Base-by-base conservation (phyloP, 352 stramenopile species). In the Phytophthora chlamydospora region DNA sequence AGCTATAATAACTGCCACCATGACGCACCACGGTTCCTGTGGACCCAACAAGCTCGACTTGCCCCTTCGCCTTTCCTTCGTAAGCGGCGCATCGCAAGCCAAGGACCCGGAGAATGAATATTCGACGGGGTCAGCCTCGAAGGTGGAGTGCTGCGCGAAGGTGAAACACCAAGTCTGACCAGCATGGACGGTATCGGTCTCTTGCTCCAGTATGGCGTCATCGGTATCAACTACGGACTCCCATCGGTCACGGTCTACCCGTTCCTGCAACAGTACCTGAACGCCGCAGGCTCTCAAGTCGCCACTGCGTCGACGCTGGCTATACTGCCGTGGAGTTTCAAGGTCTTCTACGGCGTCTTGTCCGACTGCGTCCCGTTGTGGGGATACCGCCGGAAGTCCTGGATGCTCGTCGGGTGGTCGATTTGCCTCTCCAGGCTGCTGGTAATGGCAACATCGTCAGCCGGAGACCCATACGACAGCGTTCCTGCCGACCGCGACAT, bases 311-410 rank as follows among this genome's bases (percentile, higher is more conserved):
- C 46, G 6, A 63, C 65, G 3, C 45, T 89, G 33, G 68, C 89
- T 1, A 75, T 71, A 34, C 50, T 90, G 10, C 78, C 75, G 13
- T 90, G 81, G 79, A 76, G 56, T 6, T 89, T 90, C 58, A 90
- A 91, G 55, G 75, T 84, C 6, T 68, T 69, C 41, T 64, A 64
- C 24, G 46, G 53, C 33, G 50, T 55, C 16, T 10, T 65, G 29
- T 70, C 71, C 16, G 86, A 93, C 63, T 92, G 80, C 60, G 73
- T 88, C 44, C 84, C 84, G 13, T 86, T 93, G 16, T 65, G 21
- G n/a, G 61, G 61, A 10, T 65, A 65, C 41, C 61, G 61, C 32
- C 61, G 61, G 31, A 50, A 52, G 11, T 34, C 49, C 7, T 70
- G 47, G 38, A 65, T 70, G 54, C 17, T 70, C n/a, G 64, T 89